A percentile compares a stretch with the other conserved stretches of the same genome.
These are phyloP conservation scores for Aplosporella prunicola DNA, from an alignment of 2,329 filamentous ascomycete genomes.

Conservation along the genomic window DNA sequence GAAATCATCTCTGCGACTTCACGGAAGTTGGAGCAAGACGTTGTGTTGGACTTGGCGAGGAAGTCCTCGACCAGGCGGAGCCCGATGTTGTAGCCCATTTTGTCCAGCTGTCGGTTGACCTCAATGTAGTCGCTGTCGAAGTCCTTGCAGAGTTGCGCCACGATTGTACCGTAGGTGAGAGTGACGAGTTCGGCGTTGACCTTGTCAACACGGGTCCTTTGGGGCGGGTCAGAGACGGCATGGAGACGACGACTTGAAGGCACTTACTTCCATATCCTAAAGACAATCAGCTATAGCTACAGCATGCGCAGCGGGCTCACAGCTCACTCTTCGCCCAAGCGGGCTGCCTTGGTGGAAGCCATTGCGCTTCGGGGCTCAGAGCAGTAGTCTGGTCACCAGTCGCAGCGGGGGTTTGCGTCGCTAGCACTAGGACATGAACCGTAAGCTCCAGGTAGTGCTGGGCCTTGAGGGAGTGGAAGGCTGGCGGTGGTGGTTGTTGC, in stretches of 20 bases:
- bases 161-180: constrained; percentile 94
- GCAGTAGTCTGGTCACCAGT: constrained; percentile 7
- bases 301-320: constrained; percentile 14
- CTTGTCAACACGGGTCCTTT: constrained; percentile 88
- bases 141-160: constrained; percentile 92
- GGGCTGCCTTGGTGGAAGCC: constrained; percentile 56
- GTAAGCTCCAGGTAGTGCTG: too few relatives aligned
- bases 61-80: constrained; percentile 95
- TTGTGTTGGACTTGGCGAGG: constrained; percentile 85
- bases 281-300: constrained; percentile 25
- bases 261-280: constrained; percentile 86
- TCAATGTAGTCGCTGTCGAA: constrained; percentile 89
- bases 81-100: constrained; percentile 99
- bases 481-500: too few relatives aligned
- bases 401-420: constrained; percentile 8
- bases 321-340: constrained; percentile 66
- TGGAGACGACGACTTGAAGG: constrained; percentile 4
- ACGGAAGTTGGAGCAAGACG: constrained; percentile 81
- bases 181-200: constrained; percentile 97
- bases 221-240: constrained; percentile 2
- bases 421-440: too few relatives aligned
- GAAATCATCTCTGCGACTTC: constrained; percentile 97
- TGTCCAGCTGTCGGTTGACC: constrained; percentile 95
- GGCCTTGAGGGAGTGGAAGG: too few relatives aligned
- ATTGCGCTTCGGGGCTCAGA: constrained; percentile 20